Evolutionary conservation across 2,329 filamentous ascomycete species (phyloP), one percentile per base, ranked within the genome.

Genomic region (Neonectria neomacrospora): DNA sequence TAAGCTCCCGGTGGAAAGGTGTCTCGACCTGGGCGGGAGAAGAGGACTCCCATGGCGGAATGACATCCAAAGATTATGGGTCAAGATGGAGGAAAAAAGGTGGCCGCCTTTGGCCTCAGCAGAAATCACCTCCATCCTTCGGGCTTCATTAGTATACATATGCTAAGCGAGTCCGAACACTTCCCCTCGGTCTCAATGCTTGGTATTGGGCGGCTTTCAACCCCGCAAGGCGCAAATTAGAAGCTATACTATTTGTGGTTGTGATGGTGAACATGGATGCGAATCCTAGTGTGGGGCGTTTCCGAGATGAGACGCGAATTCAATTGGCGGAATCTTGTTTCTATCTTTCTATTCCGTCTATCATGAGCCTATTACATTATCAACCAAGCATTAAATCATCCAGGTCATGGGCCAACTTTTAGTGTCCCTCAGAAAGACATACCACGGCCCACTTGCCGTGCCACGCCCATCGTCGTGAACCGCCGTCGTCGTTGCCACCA

Each of bases 381-480:
- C 51, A 66, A 65, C 47, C 57, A 41, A 34, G 52, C 32, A 41
- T 45, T 50, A 52, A 22, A 9, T 5, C 9, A 37, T 37, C 4
- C 22, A 34, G 7, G 48, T 44, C 11, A 48, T 56, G n/a, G 52
- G 54, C 50, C 32, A 18, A 58, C 37, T 56, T 66, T 70, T 68
- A 79, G 37, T 72, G 69, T 8, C 75, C 78, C 45, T 77, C 63
- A 5, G 79, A 80, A 9, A 80, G 67, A 53, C 71, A 94, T 5
- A 97, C 90, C n/a, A 98, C 93, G 6, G 95, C 95, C 92, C 93
- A 98, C 79, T 97, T 97, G 44, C 95, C 95, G 74, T 88, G 91
- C 94, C 94, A 98, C 0, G 93, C 94, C 95, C 95, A 98, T 77
- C 92, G 91, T 59, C 96, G 85, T 23, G 88, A 85, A 77, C 91